A percentile compares a stretch with the other conserved stretches of the same genome.
phyloP scores from a whole-genome alignment of 495 filamentous ascomycete genomes.

The Lepidopterella palustris region DNA sequence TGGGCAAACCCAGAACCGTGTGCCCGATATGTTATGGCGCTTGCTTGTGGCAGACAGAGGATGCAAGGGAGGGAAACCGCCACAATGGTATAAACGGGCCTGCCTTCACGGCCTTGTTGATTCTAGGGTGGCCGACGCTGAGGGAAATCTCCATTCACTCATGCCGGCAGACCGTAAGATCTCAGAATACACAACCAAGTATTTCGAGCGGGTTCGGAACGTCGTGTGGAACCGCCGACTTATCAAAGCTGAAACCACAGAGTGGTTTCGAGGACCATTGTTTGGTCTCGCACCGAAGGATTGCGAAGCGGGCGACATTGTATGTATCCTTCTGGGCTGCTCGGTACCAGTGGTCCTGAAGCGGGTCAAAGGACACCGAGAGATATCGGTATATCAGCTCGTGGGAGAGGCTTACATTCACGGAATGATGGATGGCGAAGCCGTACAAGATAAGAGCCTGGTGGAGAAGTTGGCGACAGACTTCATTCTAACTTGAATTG shows the following conservation, averaged over 20 bases:
- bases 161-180: background rate
- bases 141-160: constrained; percentile 31
- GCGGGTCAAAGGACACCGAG: background rate
- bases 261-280: background rate
- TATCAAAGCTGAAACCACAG: constrained; percentile 23
- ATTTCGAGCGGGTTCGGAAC: constrained; percentile 34
- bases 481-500: background rate
- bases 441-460: background rate
- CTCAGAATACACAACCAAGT: constrained; percentile 31
- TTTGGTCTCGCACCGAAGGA: background rate
- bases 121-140: constrained; percentile 13
- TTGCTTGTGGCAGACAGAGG: constrained; percentile 38
- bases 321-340: background rate
- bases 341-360: background rate
- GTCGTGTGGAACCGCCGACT: constrained; percentile 37
- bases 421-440: background rate
- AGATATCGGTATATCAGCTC: background rate
- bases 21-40: constrained; percentile 38
- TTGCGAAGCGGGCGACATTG: background rate
- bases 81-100: constrained; percentile 32
- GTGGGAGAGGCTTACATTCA: background rate
- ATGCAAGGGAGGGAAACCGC: constrained; percentile 15
- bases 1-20: background rate
- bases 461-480: background rate
- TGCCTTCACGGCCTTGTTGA: constrained; percentile 26